phyloP scores from a whole-genome alignment of 2,329 filamentous ascomycete genomes.

The Fusarium clavum region DNA sequence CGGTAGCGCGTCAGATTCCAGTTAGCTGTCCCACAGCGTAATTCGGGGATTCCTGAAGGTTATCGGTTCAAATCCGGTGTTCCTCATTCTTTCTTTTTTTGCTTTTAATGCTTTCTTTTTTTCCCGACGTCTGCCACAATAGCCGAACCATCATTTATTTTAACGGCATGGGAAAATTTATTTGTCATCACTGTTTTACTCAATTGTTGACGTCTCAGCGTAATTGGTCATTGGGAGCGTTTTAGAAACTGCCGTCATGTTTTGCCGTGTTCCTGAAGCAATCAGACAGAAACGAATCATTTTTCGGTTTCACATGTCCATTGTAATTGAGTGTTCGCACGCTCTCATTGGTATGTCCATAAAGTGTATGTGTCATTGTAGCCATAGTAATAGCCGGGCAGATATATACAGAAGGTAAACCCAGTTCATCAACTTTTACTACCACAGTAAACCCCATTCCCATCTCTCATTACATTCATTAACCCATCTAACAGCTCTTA shows the following conservation, averaged over 20 bases:
- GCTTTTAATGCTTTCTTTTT: too few relatives aligned
- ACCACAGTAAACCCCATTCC: neutral
- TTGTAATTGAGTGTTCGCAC: neutral
- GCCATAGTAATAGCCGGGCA: neutral
- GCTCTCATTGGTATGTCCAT: neutral
- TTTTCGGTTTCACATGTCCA: neutral
- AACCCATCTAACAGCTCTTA: constrained; percentile 28
- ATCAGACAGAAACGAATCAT: neutral
- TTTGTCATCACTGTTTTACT: neutral
- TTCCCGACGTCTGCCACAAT: neutral
- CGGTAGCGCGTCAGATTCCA: constrained; percentile 23
- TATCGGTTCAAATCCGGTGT: constrained; percentile 22
- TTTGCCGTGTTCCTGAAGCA: neutral
- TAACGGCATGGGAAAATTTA: neutral
- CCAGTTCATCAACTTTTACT: neutral
- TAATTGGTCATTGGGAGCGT: neutral
- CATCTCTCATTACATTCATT: neutral
- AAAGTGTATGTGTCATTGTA: neutral
- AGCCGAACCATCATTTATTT: neutral
- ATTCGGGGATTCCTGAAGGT: constrained; percentile 10
- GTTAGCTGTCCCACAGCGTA: neutral
- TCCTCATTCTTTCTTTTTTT: constrained; percentile 7
- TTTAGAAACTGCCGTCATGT: neutral
- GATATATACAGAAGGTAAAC: constrained; percentile 3
- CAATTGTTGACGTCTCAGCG: neutral